Base-by-base conservation (phyloP, 805 yeast species). In the Jamesozyma gamospora region DNA sequence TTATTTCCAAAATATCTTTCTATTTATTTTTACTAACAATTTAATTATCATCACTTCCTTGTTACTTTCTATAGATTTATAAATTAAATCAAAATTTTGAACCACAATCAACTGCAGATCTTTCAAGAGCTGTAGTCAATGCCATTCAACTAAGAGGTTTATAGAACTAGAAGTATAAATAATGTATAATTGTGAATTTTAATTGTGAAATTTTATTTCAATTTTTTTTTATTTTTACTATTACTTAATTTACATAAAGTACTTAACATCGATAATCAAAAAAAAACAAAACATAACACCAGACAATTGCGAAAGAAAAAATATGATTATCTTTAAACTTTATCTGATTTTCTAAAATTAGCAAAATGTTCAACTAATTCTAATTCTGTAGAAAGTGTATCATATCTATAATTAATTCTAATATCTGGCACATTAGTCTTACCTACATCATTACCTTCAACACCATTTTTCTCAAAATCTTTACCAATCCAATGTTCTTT, bases 401-500 rank as follows among this genome's bases (percentile, higher is more conserved):
- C 96, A 42, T 74, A 72, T 58, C 99, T 75, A 60, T 83, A 92
- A 15, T 79, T 76, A 27, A 81, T 75, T 55, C 99, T 76, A 37
- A 88, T 80, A 49, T 81, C 79, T 1, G 99, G 98, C 37, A 92
- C 96, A 56, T 92, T 92, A 2, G 96, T 84, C 67, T 87, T 92
- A 52, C 84, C 95, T 36, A 92, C 79, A 55, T 84, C 88, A 55
- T 88, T 87, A 5, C 94, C 94, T 24, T 71, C 75, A n/a, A 75
- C 70, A 4, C 94, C 94, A 0, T 70, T 69, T 26, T 56, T 48
- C 45, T 65, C 66, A 51, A 67, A 81, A 43, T 75, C 59, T 42
- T 75, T 71, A 29, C 97, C 97, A 35, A 87, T 66, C 98, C 99
- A 92, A 58, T 90, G 97, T 52, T 72, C 74, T 63, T 92, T 92